Conservation (phyloP, 352 stramenopile species). For the Pythium sukuiense region DNA sequence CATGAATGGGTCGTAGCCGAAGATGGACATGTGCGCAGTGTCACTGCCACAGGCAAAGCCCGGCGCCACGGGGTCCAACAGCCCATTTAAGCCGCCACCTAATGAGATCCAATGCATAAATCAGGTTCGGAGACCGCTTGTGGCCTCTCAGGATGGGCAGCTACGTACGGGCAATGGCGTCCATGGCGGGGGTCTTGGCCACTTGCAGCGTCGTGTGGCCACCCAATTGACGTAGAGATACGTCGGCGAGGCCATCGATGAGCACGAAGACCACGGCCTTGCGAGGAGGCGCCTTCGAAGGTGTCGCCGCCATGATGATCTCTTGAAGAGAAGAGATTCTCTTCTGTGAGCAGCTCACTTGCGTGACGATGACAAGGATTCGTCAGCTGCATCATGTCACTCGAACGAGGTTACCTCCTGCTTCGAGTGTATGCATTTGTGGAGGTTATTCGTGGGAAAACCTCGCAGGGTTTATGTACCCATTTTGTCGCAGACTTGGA, state of each 20-base stretch:
- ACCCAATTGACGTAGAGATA: constrained; percentile 58
- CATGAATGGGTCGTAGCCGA: constrained; percentile 85
- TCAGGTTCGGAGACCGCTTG: background rate
- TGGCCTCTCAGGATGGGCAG: background rate
- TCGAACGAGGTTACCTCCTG: background rate
- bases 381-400: background rate
- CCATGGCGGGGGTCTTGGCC: constrained; percentile 78
- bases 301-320: background rate
- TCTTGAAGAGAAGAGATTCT: background rate
- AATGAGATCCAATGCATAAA: background rate
- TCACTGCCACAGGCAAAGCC: constrained; percentile 85
- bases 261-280: constrained; percentile 82
- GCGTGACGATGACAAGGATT: constrained; percentile 3
- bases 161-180: constrained; percentile 70
- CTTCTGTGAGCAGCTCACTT: constrained; percentile 5
- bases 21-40: constrained; percentile 89
- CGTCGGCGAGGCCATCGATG: constrained; percentile 83
- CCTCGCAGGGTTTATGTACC: background rate
- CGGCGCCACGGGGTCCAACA: constrained; percentile 85
- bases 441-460: background rate
- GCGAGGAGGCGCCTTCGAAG: constrained; percentile 2
- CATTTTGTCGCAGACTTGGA: background rate
- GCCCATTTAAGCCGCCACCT: constrained; percentile 75
- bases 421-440: background rate
- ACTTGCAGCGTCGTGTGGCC: constrained; percentile 64